Conservation (phyloP, 2,329 filamentous ascomycete species). For the Talaromyces marneffei region DNA sequence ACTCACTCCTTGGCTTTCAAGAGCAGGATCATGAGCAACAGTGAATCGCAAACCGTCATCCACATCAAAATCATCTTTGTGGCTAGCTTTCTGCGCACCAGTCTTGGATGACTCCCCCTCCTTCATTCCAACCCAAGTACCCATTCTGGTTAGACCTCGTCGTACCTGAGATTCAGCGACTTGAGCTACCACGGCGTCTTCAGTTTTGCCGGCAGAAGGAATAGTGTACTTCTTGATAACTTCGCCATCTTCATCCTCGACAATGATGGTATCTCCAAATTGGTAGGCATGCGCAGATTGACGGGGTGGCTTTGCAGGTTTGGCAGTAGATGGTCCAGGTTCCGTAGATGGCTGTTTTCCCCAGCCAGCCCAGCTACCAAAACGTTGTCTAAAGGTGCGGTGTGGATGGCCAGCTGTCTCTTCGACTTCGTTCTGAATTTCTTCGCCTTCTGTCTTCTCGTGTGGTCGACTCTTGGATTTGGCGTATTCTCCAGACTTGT, state of each 20-base stretch:
- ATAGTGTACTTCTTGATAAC: slow-evolving; percentile 65
- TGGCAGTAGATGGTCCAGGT: slow-evolving; percentile 19
- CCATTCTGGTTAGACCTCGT: slow-evolving; percentile 53
- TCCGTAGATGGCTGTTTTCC: slow-evolving; percentile 29
- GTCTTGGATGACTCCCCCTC: slow-evolving; percentile 29
- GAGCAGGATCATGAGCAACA: slow-evolving; percentile 44
- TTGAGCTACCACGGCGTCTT: slow-evolving; percentile 21
- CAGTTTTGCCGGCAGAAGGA: slow-evolving; percentile 38
- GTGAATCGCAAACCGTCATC: slow-evolving; percentile 57
- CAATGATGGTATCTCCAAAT: slow-evolving; percentile 65
- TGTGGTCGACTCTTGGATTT: slow-evolving; percentile 43
- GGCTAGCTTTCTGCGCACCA: slow-evolving; percentile 23
- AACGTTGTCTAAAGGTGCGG: slow-evolving; percentile 42
- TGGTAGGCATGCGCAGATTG: slow-evolving; percentile 62
- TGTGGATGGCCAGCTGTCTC: slow-evolving; percentile 29
- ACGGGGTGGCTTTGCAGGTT: slow-evolving; percentile 31
- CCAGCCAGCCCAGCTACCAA: slow-evolving; percentile 42
- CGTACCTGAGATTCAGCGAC: slow-evolving; percentile 39
- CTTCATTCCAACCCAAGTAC: slow-evolving; percentile 49
- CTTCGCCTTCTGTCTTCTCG: slow-evolving; percentile 40
- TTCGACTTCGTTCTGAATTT: slow-evolving; percentile 35
- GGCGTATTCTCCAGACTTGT: slow-evolving; percentile 41
- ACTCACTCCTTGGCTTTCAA: slow-evolving; percentile 29
- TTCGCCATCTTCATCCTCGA: slow-evolving; percentile 63
- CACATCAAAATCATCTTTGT: slow-evolving; percentile 16